A percentile compares a stretch with the other conserved stretches of the same genome.
Evolutionary conservation across 148 eudicot species (phyloP).

Genomic region (Chenopodium berlandieri): DNA sequence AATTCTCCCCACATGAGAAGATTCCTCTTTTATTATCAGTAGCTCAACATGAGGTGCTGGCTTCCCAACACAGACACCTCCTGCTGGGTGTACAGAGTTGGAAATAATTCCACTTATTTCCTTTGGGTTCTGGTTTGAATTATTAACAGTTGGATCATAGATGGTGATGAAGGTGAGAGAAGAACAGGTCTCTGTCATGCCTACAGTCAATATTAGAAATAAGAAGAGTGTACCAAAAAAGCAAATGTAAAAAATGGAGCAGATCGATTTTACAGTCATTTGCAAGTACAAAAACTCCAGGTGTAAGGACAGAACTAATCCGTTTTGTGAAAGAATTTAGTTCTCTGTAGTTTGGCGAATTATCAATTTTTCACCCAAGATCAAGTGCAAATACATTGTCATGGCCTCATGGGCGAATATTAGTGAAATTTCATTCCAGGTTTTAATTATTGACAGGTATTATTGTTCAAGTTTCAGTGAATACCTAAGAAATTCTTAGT

Average conservation of each 20-base stretch:
- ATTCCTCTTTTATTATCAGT: slow-evolving; percentile 38
- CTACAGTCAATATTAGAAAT: slow-evolving; percentile 33
- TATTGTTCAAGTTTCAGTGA: background rate
- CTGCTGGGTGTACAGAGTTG: slow-evolving; percentile 21
- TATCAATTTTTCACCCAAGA: background rate
- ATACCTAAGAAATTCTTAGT: no score
- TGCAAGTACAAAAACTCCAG: background rate
- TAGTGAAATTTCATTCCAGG: no score
- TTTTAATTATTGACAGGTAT: no score
- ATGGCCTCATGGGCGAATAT: no score
- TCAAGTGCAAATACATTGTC: background rate
- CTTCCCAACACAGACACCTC: slow-evolving; percentile 81
- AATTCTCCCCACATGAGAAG: slow-evolving; percentile 56
- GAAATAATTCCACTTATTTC: background rate
- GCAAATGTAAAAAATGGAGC: background rate
- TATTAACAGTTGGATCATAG: slow-evolving; percentile 47
- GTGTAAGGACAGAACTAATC: background rate
- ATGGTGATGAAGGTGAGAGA: slow-evolving; percentile 81
- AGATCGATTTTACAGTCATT: background rate
- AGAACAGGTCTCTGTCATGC: slow-evolving; percentile 95
- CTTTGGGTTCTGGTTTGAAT: slow-evolving; percentile 18
- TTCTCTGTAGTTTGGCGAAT: no score
- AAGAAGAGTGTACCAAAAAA: slow-evolving; percentile 7
- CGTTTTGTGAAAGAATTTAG: no score
- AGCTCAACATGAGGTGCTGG: slow-evolving; percentile 86